A percentile compares a stretch with the other conserved stretches of the same genome.
Evolutionary conservation across 768 basidiomycete genomes (phyloP).

Genomic region (Leucogyrophana mollusca): DNA sequence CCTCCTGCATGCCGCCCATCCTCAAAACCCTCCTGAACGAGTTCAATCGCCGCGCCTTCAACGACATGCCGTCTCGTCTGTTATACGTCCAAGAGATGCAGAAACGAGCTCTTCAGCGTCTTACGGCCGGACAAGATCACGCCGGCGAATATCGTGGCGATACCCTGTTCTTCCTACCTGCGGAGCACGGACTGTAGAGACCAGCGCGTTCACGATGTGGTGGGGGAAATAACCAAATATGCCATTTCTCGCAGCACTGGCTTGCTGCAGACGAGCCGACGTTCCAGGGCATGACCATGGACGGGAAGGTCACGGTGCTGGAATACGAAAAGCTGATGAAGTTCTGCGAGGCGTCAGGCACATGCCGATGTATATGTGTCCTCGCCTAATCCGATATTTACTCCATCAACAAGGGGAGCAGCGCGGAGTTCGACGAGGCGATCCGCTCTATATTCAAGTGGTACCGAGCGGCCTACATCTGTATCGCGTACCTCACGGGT

Average conservation of each 20-base stretch:
- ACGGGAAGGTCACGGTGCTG: background rate
- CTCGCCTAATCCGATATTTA: slow-evolving; percentile 21
- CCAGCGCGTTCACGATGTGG: slow-evolving; percentile 7
- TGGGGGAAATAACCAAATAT: slow-evolving; percentile 5
- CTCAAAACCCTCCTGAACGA: too few species aligned
- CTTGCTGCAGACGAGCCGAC: slow-evolving; percentile 10
- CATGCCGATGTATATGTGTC: slow-evolving; percentile 5
- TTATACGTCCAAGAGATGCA: slow-evolving; percentile 7
- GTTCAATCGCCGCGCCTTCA: background rate
- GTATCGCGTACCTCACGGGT: slow-evolving; percentile 18
- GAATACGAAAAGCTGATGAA: slow-evolving; percentile 8
- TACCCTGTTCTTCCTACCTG: too few species aligned
- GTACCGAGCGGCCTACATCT: slow-evolving; percentile 18
- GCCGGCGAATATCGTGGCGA: background rate
- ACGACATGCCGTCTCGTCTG: background rate
- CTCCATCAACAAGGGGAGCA: slow-evolving; percentile 23
- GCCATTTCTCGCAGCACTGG: slow-evolving; percentile 16
- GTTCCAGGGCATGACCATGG: slow-evolving; percentile 5
- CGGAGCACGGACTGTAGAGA: background rate
- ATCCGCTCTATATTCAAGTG: slow-evolving; percentile 26
- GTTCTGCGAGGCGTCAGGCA: slow-evolving; percentile 12
- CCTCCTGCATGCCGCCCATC: too few species aligned
- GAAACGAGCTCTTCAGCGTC: background rate
- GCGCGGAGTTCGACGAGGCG: slow-evolving; percentile 21
- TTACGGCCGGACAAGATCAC: slow-evolving; percentile 4